phyloP scores from a whole-genome alignment of 768 basidiomycete genomes.

The Kwoniella shandongensis region DNA sequence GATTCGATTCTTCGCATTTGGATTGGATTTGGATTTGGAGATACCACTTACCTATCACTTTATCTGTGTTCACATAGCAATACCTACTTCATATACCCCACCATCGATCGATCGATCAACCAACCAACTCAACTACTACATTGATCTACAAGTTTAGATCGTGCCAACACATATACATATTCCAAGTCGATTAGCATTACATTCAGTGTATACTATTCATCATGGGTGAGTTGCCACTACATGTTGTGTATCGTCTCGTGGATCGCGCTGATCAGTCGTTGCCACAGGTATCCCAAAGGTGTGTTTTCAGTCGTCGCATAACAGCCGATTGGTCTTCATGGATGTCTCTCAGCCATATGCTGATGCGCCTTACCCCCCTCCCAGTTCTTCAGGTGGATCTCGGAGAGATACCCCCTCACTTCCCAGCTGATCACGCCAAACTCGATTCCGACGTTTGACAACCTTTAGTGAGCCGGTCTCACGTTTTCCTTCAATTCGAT shows the following conservation, averaged over 20 bases:
- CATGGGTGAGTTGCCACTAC: slow-evolving; percentile 22
- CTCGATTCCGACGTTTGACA: slow-evolving; percentile 94
- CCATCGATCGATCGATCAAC: slow-evolving; percentile 12
- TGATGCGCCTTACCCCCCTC: background rate
- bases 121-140: slow-evolving; percentile 1
- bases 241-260: background rate
- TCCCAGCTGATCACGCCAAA: slow-evolving; percentile 98
- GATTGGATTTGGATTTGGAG: slow-evolving; percentile 6
- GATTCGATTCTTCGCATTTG: background rate
- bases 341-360: background rate
- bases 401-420: slow-evolving; percentile 97
- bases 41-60: slow-evolving; percentile 2
- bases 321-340: background rate
- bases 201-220: slow-evolving; percentile 8
- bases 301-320: slow-evolving; percentile 9
- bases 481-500: background rate
- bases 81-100: slow-evolving; percentile 2
- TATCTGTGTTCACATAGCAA: background rate
- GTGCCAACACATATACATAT: background rate
- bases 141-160: slow-evolving; percentile 1
- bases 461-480: slow-evolving; percentile 53
- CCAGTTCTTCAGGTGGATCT: slow-evolving; percentile 95
- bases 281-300: slow-evolving; percentile 60
- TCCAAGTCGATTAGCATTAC: background rate
- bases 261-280: slow-evolving; percentile 10